phyloP scores from a whole-genome alignment of 1,284 basidiomycete species.

The Caloboletus inedulis region DNA sequence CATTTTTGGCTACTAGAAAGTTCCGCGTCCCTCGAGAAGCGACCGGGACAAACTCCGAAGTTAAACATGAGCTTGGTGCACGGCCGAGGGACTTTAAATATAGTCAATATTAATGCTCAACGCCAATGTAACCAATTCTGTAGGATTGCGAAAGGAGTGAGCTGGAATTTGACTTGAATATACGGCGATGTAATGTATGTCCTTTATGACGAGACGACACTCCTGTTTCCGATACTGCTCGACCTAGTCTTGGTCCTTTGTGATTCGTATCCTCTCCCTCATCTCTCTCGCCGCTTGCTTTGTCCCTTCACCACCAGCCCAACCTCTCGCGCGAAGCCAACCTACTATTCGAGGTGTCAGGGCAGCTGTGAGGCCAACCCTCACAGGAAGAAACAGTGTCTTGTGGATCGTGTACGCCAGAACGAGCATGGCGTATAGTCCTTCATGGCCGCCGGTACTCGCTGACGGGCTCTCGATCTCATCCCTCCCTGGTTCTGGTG shows the following conservation, averaged over 20 bases:
- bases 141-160: neutral
- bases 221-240: neutral
- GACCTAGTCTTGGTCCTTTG: slow-evolving; percentile 13
- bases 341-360: slow-evolving; percentile 83
- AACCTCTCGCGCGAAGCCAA: slow-evolving; percentile 73
- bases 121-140: neutral
- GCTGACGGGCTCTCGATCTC: slow-evolving; percentile 41
- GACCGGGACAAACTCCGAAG: neutral
- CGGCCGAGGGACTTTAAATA: neutral
- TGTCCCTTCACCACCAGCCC: slow-evolving; percentile 70
- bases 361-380: slow-evolving; percentile 86
- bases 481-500: slow-evolving; percentile 63
- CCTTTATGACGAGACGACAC: neutral
- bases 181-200: slow-evolving; percentile 15
- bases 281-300: slow-evolving; percentile 62
- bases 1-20: slow-evolving; percentile 9
- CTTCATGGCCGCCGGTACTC: slow-evolving; percentile 50
- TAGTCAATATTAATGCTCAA: neutral
- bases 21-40: neutral
- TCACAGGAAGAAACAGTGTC: slow-evolving; percentile 86
- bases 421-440: slow-evolving; percentile 87
- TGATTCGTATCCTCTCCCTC: slow-evolving; percentile 44
- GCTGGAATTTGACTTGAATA: slow-evolving; percentile 13
- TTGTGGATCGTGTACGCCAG: slow-evolving; percentile 97
- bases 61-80: neutral